Percentiles rank a stretch among this genome's conserved stretches.
Conservation (phyloP, 1,284 basidiomycete genomes). For the Apiotrichum porosum region DNA sequence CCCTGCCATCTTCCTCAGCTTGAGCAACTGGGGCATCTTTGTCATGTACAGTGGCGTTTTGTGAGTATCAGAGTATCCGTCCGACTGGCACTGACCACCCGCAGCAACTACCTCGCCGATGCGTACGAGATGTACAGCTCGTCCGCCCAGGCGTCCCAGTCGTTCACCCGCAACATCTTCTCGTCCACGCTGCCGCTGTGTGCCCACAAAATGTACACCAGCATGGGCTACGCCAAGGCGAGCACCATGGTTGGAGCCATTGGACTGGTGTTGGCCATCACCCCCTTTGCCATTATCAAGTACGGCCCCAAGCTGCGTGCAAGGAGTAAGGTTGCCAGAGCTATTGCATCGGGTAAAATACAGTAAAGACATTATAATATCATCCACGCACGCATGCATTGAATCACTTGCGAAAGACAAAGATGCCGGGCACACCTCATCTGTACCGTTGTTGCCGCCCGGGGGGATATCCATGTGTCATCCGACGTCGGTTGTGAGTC, state of each 20-base stretch:
- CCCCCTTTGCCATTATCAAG: constrained; percentile 40
- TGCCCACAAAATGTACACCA: constrained; percentile 36
- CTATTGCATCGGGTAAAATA: too few relatives aligned
- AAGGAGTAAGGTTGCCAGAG: constrained; percentile 40
- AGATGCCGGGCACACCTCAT: too few relatives aligned
- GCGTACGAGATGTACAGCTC: constrained; percentile 45
- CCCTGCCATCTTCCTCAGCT: constrained; percentile 29
- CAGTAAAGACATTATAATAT: too few relatives aligned
- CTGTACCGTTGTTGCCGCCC: too few relatives aligned
- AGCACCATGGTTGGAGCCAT: constrained; percentile 41
- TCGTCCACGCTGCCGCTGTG: constrained; percentile 42
- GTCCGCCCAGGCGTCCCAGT: constrained; percentile 47
- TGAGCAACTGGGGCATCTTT: constrained; percentile 33
- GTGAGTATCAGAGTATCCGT: constrained; percentile 30
- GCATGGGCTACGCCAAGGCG: constrained; percentile 41
- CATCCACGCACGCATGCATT: too few relatives aligned
- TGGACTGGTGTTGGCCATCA: constrained; percentile 34
- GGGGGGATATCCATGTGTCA: too few relatives aligned
- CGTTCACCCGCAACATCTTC: constrained; percentile 42
- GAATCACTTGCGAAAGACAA: too few relatives aligned
- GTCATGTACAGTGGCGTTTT: constrained; percentile 40
- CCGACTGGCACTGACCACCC: not conserved
- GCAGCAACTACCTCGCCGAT: constrained; percentile 42
- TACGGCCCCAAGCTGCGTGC: constrained; percentile 41
- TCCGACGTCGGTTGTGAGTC: too few relatives aligned